Conservation (phyloP, 306 rosid species). For the Acacia confusa region DNA sequence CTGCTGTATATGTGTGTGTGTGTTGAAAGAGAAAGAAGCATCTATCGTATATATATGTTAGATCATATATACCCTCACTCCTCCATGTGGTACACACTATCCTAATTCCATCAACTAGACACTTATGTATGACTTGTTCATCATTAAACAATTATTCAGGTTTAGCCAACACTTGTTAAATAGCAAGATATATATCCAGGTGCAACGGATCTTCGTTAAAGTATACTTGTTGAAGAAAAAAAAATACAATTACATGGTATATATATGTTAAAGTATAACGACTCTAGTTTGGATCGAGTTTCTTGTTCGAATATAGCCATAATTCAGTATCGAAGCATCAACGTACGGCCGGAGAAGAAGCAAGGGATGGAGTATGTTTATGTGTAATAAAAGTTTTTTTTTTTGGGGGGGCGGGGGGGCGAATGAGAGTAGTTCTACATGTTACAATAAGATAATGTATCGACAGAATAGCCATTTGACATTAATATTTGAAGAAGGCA, state of each 20-base stretch:
- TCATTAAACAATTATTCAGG: not conserved
- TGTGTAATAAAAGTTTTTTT: too few species aligned
- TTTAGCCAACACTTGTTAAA: not conserved
- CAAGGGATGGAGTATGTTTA: too few species aligned
- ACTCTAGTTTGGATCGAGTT: too few species aligned
- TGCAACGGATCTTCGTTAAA: not conserved
- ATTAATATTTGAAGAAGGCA: not conserved
- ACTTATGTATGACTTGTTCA: not conserved
- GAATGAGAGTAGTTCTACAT: too few species aligned
- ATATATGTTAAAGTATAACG: too few species aligned
- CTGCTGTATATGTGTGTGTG: conserved; percentile 19
- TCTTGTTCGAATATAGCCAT: too few species aligned
- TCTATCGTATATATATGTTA: not conserved
- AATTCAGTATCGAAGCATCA: not conserved
- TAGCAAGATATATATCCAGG: too few species aligned
- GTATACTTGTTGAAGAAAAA: not conserved
- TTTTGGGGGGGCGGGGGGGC: too few species aligned
- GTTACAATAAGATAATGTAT: too few species aligned
- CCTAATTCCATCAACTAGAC: not conserved
- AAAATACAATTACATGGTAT: too few species aligned
- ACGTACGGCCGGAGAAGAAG: not conserved
- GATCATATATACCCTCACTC: conserved; percentile 9
- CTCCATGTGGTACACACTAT: conserved; percentile 28
- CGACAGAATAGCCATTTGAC: not conserved
- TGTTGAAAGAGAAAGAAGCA: conserved; percentile 19